These are phyloP conservation scores for Scedosporium apiospermum DNA, from an alignment of 2,329 filamentous ascomycete species.

Conservation along the genomic window DNA sequence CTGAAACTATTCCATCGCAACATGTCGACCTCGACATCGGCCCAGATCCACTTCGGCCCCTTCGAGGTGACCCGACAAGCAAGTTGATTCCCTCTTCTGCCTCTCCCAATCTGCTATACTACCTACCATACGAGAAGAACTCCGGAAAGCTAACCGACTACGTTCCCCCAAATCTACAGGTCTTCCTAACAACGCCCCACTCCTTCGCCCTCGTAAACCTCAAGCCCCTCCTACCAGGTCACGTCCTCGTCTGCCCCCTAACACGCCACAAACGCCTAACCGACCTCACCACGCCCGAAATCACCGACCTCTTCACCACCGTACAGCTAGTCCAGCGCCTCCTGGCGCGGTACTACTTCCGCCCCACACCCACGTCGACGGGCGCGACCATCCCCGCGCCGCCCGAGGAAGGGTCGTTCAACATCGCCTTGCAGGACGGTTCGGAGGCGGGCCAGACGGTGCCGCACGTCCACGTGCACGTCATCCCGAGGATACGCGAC, in stretches of 20 bases:
- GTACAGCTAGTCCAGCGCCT: slow-evolving; percentile 76
- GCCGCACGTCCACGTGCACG: slow-evolving; percentile 84
- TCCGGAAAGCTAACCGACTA: neutral
- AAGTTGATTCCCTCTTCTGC: slow-evolving; percentile 12
- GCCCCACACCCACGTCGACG: slow-evolving; percentile 3
- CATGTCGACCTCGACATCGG: slow-evolving; percentile 3
- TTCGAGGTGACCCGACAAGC: slow-evolving; percentile 71
- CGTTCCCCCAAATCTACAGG: slow-evolving; percentile 36
- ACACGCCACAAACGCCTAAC: slow-evolving; percentile 60
- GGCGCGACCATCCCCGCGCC: slow-evolving; percentile 2
- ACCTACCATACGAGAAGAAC: neutral
- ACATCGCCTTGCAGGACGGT: slow-evolving; percentile 93
- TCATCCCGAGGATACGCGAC: slow-evolving; percentile 63
- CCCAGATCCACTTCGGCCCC: slow-evolving; percentile 57
- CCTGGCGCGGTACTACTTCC: slow-evolving; percentile 51
- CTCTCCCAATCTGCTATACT: neutral
- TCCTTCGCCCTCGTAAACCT: slow-evolving; percentile 91
- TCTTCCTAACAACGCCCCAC: slow-evolving; percentile 73
- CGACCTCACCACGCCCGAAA: slow-evolving; percentile 62
- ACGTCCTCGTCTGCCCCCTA: slow-evolving; percentile 81
- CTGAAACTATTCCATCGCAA: neutral
- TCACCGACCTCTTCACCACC: slow-evolving; percentile 74
- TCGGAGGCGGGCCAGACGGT: slow-evolving; percentile 87
- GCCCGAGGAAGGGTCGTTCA: slow-evolving; percentile 62
- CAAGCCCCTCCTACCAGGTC: slow-evolving; percentile 86